Base-by-base conservation (phyloP, 2,329 filamentous ascomycete species). In the Ilyonectria destructans region DNA sequence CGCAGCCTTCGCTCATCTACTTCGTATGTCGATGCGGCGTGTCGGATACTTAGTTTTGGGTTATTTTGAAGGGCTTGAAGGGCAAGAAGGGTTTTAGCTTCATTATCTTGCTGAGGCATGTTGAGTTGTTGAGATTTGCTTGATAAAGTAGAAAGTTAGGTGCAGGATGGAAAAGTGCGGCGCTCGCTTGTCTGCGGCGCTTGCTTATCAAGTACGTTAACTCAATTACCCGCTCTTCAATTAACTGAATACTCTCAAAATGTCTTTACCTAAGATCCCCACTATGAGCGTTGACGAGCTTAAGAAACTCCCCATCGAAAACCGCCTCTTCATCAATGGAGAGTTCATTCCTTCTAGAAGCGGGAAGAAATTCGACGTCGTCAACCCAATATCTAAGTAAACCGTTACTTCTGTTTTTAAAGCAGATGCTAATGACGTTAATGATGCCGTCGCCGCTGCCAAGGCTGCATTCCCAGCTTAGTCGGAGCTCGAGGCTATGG, bases 361-460 rank as follows among this genome's bases (percentile, higher is more conserved):
- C 26, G 64, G 67, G 23, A 67, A 67, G 49, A 74, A 67, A 13
- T 75, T 76, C 33, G 63, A 70, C n/a, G 60, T 72, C 40, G 63
- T 63, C 48, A 76, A 76, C 66, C 75, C 75, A 17, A 60, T 71
- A 10, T 75, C 74, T 8, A 72, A 72, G n/a, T 57, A 75, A 52
- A 67, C 69, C 56, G 61, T 73, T 31, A 68, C 68, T 10, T 62
- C 70, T n/a, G 69, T 71, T 17, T 54, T 57, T 46, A 67, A 71
- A 49, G 71, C 71, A 23, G 65, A 68, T 23, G 48, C 37, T 13
- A 46, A 54, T 13, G 71, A 73, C 29, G 62, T 65, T 4, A 67
- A 70, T 19, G 43, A 51, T 37, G 71, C 71, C 31, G 62, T 68
- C 29, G 59, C 46, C 8, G 71, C 71, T 1, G 69, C 71, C 23